A percentile compares a stretch with the other conserved stretches of the same genome.
phyloP scores from a whole-genome alignment of 768 basidiomycete species.

The Chalciporus sphaerocephalus region DNA sequence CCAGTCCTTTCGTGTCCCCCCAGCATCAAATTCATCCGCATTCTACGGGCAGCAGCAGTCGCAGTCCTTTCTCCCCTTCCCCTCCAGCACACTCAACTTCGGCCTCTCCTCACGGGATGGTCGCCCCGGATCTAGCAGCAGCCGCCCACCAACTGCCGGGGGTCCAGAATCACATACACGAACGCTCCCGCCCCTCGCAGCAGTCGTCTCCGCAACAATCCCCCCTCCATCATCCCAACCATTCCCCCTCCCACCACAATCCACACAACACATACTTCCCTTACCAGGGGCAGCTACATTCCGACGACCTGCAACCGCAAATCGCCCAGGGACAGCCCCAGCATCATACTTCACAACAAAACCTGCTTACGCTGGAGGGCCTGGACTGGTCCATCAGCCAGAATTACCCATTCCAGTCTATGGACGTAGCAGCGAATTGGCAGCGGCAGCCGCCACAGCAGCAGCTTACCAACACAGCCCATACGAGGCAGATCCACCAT shows the following conservation, averaged over 20 bases:
- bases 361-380: constrained; percentile 45
- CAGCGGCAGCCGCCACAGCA: constrained; percentile 29
- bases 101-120: constrained; percentile 38
- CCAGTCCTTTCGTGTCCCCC: constrained; percentile 77
- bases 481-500: constrained; percentile 32
- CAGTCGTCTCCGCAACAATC: constrained; percentile 73
- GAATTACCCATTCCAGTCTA: constrained; percentile 38
- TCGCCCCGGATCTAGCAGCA: constrained; percentile 45
- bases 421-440: constrained; percentile 40
- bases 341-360: constrained; percentile 54
- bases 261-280: constrained; percentile 51
- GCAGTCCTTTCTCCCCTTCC: constrained; percentile 70
- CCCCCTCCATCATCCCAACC: constrained; percentile 40
- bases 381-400: constrained; percentile 50
- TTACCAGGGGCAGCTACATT: constrained; percentile 50
- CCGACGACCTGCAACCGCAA: constrained; percentile 55
- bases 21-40: constrained; percentile 39
- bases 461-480: constrained; percentile 28
- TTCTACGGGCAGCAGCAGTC: constrained; percentile 40
- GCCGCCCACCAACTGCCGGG: constrained; percentile 53
- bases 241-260: constrained; percentile 39
- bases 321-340: constrained; percentile 69
- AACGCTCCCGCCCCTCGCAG: constrained; percentile 70
- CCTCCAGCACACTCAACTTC: constrained; percentile 46
- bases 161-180: constrained; percentile 40